A percentile compares a stretch with the other conserved stretches of the same genome.
These are phyloP conservation scores for Codiaeum variegatum DNA, from an alignment of 441 rosid genomes.

Conservation along the genomic window DNA sequence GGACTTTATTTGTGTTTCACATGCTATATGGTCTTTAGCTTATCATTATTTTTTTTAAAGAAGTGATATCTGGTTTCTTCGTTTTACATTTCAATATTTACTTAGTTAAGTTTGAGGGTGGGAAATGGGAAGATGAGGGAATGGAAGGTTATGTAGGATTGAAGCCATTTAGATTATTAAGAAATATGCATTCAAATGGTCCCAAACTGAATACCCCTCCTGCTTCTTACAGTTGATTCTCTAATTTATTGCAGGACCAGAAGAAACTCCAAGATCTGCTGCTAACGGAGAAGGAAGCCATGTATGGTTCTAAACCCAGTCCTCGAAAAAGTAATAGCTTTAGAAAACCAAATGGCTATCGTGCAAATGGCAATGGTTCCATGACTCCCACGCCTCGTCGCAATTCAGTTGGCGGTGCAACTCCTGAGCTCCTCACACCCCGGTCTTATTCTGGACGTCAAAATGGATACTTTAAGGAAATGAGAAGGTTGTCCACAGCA, in stretches of 20 bases:
- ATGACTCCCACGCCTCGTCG: constrained; percentile 87
- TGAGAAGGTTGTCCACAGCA: constrained; percentile 75
- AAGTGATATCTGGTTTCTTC: background rate
- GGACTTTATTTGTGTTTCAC: constrained; percentile 3
- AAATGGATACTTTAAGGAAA: constrained; percentile 82
- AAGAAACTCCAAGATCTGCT: constrained; percentile 94
- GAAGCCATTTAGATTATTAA: background rate
- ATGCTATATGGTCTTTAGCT: background rate
- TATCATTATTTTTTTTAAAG: too few species aligned
- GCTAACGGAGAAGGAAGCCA: constrained; percentile 66
- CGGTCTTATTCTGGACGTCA: constrained; percentile 83
- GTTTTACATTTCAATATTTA: background rate
- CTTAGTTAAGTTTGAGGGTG: background rate
- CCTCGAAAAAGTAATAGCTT: constrained; percentile 82
- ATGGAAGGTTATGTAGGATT: too few species aligned
- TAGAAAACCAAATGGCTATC: constrained; percentile 70
- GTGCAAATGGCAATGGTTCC: constrained; percentile 78
- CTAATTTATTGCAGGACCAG: constrained; percentile 60
- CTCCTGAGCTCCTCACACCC: constrained; percentile 67
- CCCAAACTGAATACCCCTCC: background rate
- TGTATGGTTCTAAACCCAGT: constrained; percentile 94
- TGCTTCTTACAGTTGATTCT: constrained; percentile 4
- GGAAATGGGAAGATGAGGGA: too few species aligned
- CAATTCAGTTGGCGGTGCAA: constrained; percentile 55
- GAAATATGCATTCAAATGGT: background rate